Evolutionary conservation across 2,329 filamentous ascomycete genomes (phyloP), one percentile per base, ranked within the genome.

Genomic region (Samsoniella hepiali): DNA sequence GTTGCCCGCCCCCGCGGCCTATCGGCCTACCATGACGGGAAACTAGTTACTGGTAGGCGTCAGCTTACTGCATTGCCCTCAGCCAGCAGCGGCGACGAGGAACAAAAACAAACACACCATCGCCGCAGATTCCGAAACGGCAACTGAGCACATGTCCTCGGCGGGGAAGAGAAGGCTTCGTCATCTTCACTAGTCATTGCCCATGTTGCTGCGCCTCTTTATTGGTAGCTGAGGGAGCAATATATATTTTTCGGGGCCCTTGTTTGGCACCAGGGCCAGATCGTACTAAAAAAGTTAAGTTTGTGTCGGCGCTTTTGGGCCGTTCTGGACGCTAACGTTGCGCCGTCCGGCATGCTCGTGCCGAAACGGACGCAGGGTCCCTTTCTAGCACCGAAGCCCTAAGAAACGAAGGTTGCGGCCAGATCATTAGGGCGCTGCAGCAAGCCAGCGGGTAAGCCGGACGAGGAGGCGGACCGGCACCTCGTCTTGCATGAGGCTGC

Each of bases 51-150:
- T 29, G 10, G 32, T 11, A 11, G 9, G 9, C 10, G 56, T 58
- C 56, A 58, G 56, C 56, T 58, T 58, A 58, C 56, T 9, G 54
- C 42, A 58, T 47, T 15, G 13, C 15, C 22, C 9, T 40, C 50
- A 9, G 17, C 7, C 11, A 10, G 5, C 27, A 15, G 8, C 5
- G 17, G 6, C n/a, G 13, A 22, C 17, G 10, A 1, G 8, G 3
- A 13, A 13, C 32, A 22, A 7, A 47, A 8, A 10, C 40, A 22
- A 17, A 11, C 22, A 22, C 22, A 22, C 22, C 22, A 36, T 58
- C 11, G 32, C 22, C 34, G 22, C 32, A 31, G 11, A 10, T 27
- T 22, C 32, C 7, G 32, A 40, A 50, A 29, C 38, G 56, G 56
- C 11, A 50, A 40, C 10, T 5, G 22, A 40, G 56, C 44, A 58